Conservation (phyloP, 768 basidiomycete species). For the Boletus huronensis region DNA sequence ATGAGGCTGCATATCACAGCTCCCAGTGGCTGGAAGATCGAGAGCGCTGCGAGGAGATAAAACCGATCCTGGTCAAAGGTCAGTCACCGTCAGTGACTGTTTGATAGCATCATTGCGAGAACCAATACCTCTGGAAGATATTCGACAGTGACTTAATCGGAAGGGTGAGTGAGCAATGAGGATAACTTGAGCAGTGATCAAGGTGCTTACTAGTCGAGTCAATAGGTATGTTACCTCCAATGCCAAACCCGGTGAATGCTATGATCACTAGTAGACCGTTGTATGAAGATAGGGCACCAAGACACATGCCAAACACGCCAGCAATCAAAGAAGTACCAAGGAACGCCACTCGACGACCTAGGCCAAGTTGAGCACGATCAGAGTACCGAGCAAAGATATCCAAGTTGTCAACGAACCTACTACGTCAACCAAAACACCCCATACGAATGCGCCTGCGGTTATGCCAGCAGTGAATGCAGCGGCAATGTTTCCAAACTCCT, state of each 20-base stretch:
- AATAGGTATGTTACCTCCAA: slow-evolving; percentile 15
- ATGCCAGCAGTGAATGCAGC: slow-evolving; percentile 1
- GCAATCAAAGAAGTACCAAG: slow-evolving; percentile 13
- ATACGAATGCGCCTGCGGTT: slow-evolving; percentile 4
- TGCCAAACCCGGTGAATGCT: slow-evolving; percentile 11
- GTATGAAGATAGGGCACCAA: slow-evolving; percentile 13
- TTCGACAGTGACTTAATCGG: slow-evolving; percentile 6
- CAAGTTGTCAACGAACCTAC: slow-evolving; percentile 7
- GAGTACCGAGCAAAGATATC: not conserved
- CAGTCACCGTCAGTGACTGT: not conserved
- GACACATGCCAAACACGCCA: slow-evolving; percentile 12
- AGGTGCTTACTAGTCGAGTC: slow-evolving; percentile 11
- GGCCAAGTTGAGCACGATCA: not conserved
- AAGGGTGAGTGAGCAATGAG: no score
- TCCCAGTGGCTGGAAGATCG: slow-evolving; percentile 4
- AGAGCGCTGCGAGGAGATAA: slow-evolving; percentile 15
- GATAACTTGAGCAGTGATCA: not conserved
- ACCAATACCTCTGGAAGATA: slow-evolving; percentile 13
- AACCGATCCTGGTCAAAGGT: slow-evolving; percentile 6
- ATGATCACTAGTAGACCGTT: slow-evolving; percentile 6
- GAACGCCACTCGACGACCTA: slow-evolving; percentile 17
- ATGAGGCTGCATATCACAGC: not conserved
- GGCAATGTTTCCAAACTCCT: slow-evolving; percentile 7
- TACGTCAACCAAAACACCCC: slow-evolving; percentile 17
- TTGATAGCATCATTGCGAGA: no score